phyloP scores from a whole-genome alignment of 805 yeast species.

The Cyberlindnera veronae region DNA sequence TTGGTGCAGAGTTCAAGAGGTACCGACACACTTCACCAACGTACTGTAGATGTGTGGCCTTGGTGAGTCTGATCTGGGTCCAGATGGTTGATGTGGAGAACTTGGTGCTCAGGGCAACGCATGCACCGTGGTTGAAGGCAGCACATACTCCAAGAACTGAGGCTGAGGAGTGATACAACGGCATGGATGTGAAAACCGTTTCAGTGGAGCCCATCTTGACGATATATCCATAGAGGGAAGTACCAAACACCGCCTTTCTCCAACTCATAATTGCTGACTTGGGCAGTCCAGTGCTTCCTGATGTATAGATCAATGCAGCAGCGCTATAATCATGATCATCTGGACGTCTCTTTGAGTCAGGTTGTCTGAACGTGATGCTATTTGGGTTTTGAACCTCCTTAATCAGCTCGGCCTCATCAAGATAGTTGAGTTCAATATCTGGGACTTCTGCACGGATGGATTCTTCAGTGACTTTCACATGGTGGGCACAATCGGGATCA shows the following conservation, averaged over 20 bases:
- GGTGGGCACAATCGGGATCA: constrained; percentile 63
- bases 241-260: constrained; percentile 76
- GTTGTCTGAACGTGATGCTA: constrained; percentile 50
- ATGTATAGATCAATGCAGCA: constrained; percentile 76
- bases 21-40: constrained; percentile 96
- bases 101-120: constrained; percentile 73
- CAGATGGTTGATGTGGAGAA: constrained; percentile 84
- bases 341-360: constrained; percentile 55
- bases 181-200: constrained; percentile 86
- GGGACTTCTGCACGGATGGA: constrained; percentile 37
- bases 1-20: constrained; percentile 59
- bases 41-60: constrained; percentile 82
- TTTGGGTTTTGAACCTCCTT: constrained; percentile 36
- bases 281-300: constrained; percentile 94
- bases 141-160: constrained; percentile 83
- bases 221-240: constrained; percentile 64
- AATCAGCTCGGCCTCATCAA: constrained; percentile 49
- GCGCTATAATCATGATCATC: constrained; percentile 56
- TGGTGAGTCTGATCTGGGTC: constrained; percentile 73
- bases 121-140: constrained; percentile 60
- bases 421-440: constrained; percentile 41
- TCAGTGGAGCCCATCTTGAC: constrained; percentile 53
- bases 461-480: constrained; percentile 48
- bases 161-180: constrained; percentile 92
- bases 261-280: constrained; percentile 92